Base-by-base conservation (phyloP, 768 basidiomycete species). In the Lactarius indigo region DNA sequence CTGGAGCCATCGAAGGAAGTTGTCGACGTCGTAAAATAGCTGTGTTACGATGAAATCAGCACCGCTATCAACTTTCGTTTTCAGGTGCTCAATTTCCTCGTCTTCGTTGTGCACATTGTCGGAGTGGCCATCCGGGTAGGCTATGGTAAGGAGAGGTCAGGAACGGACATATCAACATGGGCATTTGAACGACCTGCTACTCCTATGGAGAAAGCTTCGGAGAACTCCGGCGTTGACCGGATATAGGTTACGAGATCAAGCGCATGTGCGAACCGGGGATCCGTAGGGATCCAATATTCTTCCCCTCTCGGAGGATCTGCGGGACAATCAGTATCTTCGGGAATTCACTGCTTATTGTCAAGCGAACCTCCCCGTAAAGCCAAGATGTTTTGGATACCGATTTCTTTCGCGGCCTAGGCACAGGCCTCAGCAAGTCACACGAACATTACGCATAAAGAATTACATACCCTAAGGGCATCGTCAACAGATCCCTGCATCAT, bases 31-130 rank as follows among this genome's bases (percentile, higher is more conserved):
- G 78, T 98, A 99, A 77, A 99, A 99, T 7, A 98, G 81, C 72
- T 99, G 97, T 0, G 97, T 98, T 59, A 98, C 81, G 67, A 99
- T 92, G 75, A 94, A 98, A 73, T 98, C 92, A 2, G 96, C 96
- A 18, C 97, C 97, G 0, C 92, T 94, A 72, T 96, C 89, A 44
- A 97, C 87, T 76, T 98, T 99, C 54, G 83, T 82, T 75, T 91
- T 92, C 64, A 99, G 80, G 72, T 87, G 80, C 2, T 83, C 79
- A 20, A 98, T 78, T 72, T 90, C 84, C 50, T 78, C 76, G 61
- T 89, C 87, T 73, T 88, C 87, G 61, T 82, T 81, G 3, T 79
- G 74, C 10, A 78, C 75, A 47, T 80, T 81, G 70, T 91, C 92
- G 1, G 88, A 79, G 73, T 95, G 89, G 1, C 93, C 92, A 73